These are phyloP conservation scores for Fagus crenata DNA, from an alignment of 306 rosid species.

Conservation along the genomic window DNA sequence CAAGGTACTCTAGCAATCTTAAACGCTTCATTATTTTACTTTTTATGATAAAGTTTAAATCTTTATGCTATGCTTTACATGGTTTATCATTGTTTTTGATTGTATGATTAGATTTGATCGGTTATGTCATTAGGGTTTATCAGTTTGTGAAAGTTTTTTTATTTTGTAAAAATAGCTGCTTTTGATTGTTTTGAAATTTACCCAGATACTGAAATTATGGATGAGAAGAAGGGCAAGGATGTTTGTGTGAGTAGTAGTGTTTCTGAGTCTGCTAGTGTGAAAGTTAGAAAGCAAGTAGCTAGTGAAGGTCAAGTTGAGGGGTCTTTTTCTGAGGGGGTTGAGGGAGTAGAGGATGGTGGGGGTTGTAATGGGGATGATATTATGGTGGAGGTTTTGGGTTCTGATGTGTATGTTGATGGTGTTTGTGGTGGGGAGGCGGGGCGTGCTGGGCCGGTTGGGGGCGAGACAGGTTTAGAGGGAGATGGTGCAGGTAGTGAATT, in stretches of 20 bases:
- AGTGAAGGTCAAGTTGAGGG: conserved; percentile 48
- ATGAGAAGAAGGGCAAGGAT: conserved; percentile 53
- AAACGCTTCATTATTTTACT: not conserved
- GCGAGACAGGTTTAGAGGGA: conserved; percentile 25
- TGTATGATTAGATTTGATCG: conserved; percentile 18
- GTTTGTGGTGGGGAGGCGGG: conserved; percentile 57
- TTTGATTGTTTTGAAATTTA: conserved; percentile 33
- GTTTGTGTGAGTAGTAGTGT: conserved; percentile 34
- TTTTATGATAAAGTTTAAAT: conserved; percentile 22
- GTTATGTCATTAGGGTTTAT: conserved; percentile 46
- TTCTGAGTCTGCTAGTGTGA: conserved; percentile 45
- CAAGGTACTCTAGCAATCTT: conserved; percentile 47
- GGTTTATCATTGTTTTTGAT: conserved; percentile 13
- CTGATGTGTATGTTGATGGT: conserved; percentile 79
- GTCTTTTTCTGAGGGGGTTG: conserved; percentile 35
- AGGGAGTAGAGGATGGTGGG: conserved; percentile 39
- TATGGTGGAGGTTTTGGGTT: conserved; percentile 77
- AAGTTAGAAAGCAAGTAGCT: conserved; percentile 37
- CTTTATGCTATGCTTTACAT: not conserved
- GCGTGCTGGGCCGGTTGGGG: conserved; percentile 27
- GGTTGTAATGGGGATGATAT: conserved; percentile 69
- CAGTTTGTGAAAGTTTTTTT: conserved; percentile 5
- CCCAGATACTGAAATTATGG: conserved; percentile 61
- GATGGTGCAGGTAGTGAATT: conserved; percentile 17
- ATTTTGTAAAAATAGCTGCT: not conserved